Percentiles rank a stretch among this genome's conserved stretches.
Evolutionary conservation across 192 early-diverging fungal species (phyloP).

Genomic region (Dispira parvispora): DNA sequence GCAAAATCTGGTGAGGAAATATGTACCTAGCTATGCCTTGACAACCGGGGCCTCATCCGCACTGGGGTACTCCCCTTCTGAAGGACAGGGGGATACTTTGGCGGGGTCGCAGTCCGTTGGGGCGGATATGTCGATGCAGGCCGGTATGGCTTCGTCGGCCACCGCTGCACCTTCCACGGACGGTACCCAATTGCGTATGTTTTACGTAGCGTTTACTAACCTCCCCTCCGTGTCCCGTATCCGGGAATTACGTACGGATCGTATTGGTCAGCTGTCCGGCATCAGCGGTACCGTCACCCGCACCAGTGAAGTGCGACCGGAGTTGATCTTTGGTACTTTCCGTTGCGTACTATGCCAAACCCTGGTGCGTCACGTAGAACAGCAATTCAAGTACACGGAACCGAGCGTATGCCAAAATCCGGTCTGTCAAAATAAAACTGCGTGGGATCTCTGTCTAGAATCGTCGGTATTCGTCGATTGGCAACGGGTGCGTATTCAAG

Average conservation of each 20-base stretch:
- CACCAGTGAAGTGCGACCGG: constrained; percentile 92
- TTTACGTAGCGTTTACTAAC: constrained; percentile 53
- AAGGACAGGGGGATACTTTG: too few relatives aligned
- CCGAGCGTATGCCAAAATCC: constrained; percentile 70
- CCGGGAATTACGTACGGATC: constrained; percentile 68
- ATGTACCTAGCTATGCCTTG: constrained; percentile 37
- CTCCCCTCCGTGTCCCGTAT: constrained; percentile 43
- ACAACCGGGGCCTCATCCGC: constrained; percentile 12
- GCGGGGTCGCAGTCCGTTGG: not conserved
- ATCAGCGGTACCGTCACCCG: constrained; percentile 90
- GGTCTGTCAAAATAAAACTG: constrained; percentile 59
- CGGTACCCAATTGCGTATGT: constrained; percentile 42
- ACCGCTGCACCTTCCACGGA: constrained; percentile 18
- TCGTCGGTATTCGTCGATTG: constrained; percentile 87
- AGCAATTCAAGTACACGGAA: constrained; percentile 96
- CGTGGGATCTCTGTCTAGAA: constrained; percentile 68
- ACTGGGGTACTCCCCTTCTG: not conserved
- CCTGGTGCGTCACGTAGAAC: constrained; percentile 69
- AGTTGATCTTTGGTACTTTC: constrained; percentile 83
- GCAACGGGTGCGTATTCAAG: constrained; percentile 94
- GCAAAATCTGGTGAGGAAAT: constrained; percentile 54
- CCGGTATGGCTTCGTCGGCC: constrained; percentile 17
- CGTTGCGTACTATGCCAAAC: constrained; percentile 69
- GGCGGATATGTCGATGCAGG: constrained; percentile 14
- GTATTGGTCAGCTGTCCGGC: constrained; percentile 63